Percentiles rank a stretch among this genome's conserved stretches.
Conservation (phyloP, 805 yeast species). For the Barnettozyma populi region DNA sequence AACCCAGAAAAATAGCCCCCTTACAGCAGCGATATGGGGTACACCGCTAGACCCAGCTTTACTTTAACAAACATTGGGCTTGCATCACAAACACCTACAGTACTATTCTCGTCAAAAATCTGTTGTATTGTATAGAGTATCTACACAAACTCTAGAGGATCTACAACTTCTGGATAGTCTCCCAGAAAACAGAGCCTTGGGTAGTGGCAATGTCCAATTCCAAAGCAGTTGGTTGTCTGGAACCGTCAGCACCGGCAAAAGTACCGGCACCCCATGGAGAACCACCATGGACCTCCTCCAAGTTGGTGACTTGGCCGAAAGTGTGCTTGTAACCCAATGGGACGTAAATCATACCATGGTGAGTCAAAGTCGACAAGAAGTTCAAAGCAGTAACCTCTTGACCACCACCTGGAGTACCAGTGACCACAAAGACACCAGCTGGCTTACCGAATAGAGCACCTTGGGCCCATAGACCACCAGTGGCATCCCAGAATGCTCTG, state of each 20-base stretch:
- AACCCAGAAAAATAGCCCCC: no score
- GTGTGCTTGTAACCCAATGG: conserved; percentile 67
- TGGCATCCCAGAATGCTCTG: conserved; percentile 66
- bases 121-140: background rate
- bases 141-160: background rate
- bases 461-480: conserved; percentile 70
- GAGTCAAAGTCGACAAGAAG: conserved; percentile 53
- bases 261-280: conserved; percentile 88
- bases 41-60: no score
- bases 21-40: no score
- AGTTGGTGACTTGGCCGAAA: conserved; percentile 48
- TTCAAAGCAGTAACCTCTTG: conserved; percentile 63
- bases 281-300: conserved; percentile 71
- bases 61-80: no score
- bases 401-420: conserved; percentile 74
- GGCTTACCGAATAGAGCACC: conserved; percentile 69
- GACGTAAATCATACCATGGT: conserved; percentile 71
- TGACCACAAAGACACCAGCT: conserved; percentile 64
- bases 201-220: conserved; percentile 58
- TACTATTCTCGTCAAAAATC: no score
- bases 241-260: conserved; percentile 69
- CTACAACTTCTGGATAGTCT: conserved; percentile 32
- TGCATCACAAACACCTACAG: background rate
- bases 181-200: conserved; percentile 65
- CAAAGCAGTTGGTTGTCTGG: conserved; percentile 56